Base-by-base conservation (phyloP, 768 basidiomycete species). In the Boletus pseudo-olivaceus region DNA sequence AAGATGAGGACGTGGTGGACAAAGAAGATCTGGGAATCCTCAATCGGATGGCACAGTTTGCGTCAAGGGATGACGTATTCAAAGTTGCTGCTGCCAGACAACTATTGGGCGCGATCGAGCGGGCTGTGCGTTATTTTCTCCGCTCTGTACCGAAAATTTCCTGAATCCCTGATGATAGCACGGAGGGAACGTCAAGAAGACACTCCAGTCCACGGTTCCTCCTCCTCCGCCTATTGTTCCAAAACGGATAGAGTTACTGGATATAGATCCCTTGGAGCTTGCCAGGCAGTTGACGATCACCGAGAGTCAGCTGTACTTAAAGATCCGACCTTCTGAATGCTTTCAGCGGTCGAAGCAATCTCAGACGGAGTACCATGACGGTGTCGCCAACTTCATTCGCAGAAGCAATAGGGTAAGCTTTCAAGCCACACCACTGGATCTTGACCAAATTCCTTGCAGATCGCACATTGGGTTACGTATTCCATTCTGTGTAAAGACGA, bases 241-340 rank as follows among this genome's bases (percentile, higher is more conserved):
- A 7, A 75, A 72, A 62, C 78, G 77, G 55, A 60, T 83, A 53
- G 81, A 82, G 41, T 61, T 87, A 5, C 59, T 78, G 11, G 87
- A 88, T 49, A 78, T 88, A 43, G 80, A 85, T 57, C 77, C 85
- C 0, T 63, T 84, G 43, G 86, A 88, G 62, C 65, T 88, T 4
- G 86, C 86, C 0, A 75, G 86, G 14, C 86, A 88, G 66, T 66
- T 88, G 58, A 87, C 87, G 0, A 78, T 87, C 58, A 76, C 82
- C 60, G 87, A 88, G 65, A 80, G 78, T 49, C 70, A 75, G 14
- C 67, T 84, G 40, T 88, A 82, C 70, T 74, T 76, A 65, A 77
- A 77, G 63, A 85, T 88, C 59, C 73, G 75, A 48, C 76, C 82
- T 1, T 77, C 76, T 34, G 86, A 88, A 61, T 88, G 84, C 63